These are phyloP conservation scores for Globisporangium lucens DNA, from an alignment of 352 stramenopile species.

Conservation along the genomic window DNA sequence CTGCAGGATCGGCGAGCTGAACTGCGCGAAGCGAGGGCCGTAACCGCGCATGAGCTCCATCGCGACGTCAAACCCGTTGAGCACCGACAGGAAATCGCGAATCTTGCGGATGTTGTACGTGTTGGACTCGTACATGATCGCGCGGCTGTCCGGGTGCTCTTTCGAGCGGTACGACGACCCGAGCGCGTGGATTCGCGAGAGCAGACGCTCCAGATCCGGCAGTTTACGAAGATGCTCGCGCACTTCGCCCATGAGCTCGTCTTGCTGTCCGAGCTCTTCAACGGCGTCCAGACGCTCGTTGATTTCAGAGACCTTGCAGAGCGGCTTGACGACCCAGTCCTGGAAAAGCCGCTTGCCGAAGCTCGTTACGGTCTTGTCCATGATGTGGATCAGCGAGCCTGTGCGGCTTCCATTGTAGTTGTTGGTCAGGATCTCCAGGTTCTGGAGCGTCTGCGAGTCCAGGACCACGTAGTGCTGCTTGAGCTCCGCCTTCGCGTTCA, in stretches of 20 bases:
- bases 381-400: constrained; percentile 91
- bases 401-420: constrained; percentile 87
- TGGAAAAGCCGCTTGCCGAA: constrained; percentile 95
- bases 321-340: constrained; percentile 96
- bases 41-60: constrained; percentile 86
- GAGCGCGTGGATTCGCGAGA: constrained; percentile 96
- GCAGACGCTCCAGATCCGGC: constrained; percentile 95
- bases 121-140: constrained; percentile 97
- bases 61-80: constrained; percentile 87
- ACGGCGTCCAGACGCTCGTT: constrained; percentile 95
- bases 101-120: constrained; percentile 99
- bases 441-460: constrained; percentile 96
- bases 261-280: constrained; percentile 86
- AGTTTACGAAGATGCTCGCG: constrained; percentile 86
- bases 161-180: constrained; percentile 79
- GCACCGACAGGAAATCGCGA: constrained; percentile 85
- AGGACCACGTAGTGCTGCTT: constrained; percentile 91
- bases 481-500: constrained; percentile 43
- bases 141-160: constrained; percentile 94
- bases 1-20: constrained; percentile 50
- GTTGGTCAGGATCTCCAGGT: constrained; percentile 94
- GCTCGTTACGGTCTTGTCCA: constrained; percentile 90
- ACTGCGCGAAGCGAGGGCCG: constrained; percentile 58
- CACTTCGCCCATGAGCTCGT: constrained; percentile 77
- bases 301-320: constrained; percentile 95